A percentile compares a stretch with the other conserved stretches of the same genome.
Evolutionary conservation across 2,329 filamentous ascomycete genomes (phyloP).

Genomic region (Ilyonectria mors-panacis): DNA sequence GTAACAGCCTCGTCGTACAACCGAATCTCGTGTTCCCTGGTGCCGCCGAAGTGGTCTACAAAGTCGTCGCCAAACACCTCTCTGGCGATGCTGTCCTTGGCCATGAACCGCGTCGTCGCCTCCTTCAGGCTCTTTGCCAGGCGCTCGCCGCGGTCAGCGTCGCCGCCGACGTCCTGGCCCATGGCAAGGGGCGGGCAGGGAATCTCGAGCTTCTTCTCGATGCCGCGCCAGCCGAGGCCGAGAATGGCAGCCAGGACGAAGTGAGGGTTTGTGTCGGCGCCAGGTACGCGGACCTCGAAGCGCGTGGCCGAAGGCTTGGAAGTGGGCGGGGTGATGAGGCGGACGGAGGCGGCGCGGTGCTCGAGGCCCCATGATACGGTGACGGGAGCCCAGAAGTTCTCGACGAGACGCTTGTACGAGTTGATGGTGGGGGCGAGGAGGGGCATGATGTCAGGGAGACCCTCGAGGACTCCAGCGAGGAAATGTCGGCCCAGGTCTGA

Average conservation of each 20-base stretch:
- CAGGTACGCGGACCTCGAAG: conserved; percentile 92
- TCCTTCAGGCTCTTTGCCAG: conserved; percentile 90
- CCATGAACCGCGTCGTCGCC: conserved; percentile 83
- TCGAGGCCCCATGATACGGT: conserved; percentile 98
- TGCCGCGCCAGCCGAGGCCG: conserved; percentile 89
- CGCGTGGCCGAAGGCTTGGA: conserved; percentile 88
- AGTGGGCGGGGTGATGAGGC: conserved; percentile 90
- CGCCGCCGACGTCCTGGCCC: conserved; percentile 84
- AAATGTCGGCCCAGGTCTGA: conserved; percentile 94
- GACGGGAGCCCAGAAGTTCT: conserved; percentile 99
- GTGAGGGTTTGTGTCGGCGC: conserved; percentile 94
- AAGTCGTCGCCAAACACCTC: conserved; percentile 96
- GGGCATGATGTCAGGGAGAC: conserved; percentile 95
- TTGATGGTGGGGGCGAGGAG: conserved; percentile 95
- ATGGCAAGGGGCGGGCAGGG: conserved; percentile 86
- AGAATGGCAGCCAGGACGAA: conserved; percentile 90
- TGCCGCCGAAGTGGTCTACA: conserved; percentile 95
- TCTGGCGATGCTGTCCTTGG: conserved; percentile 86
- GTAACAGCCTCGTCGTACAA: conserved; percentile 97
- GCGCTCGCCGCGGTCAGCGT: conserved; percentile 78
- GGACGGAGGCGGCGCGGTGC: conserved; percentile 91
- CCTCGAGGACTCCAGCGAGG: conserved; percentile 89
- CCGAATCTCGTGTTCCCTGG: conserved; percentile 89
- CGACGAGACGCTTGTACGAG: conserved; percentile 97
- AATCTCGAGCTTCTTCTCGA: conserved; percentile 92